phyloP scores from a whole-genome alignment of 345 rosid species.

The Corymbia maculata region DNA sequence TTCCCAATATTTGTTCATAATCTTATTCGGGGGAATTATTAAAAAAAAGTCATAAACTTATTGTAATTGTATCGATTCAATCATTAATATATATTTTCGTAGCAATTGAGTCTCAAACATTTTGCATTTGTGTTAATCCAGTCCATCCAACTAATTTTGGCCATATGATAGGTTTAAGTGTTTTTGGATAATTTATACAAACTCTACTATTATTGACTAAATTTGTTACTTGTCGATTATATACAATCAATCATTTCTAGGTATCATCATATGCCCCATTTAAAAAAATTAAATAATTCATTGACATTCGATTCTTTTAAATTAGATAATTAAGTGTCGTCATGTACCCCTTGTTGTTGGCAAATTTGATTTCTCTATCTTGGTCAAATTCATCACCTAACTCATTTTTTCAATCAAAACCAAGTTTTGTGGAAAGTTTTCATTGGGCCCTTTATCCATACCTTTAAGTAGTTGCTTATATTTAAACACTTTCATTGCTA shows the following conservation, averaged over 20 bases:
- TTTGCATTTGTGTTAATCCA: rapidly evolving
- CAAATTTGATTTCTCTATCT: neutral
- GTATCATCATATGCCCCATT: neutral
- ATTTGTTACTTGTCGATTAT: too few species aligned
- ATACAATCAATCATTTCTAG: neutral
- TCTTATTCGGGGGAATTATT: neutral
- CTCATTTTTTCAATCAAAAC: neutral
- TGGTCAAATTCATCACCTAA: neutral
- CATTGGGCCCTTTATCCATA: rapidly evolving
- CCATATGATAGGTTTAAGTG: neutral
- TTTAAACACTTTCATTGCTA: rapidly evolving
- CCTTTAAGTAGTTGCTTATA: neutral
- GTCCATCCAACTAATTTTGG: rapidly evolving
- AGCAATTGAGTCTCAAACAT: too few species aligned
- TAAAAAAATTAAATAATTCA: neutral
- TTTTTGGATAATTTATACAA: neutral
- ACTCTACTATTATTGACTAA: rapidly evolving
- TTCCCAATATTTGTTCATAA: neutral
- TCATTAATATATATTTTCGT: rapidly evolving
- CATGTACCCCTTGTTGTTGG: neutral
- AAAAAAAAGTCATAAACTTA: rapidly evolving
- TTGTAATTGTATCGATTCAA: rapidly evolving
- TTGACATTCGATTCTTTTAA: neutral
- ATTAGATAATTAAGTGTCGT: neutral
- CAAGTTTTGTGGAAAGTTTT: neutral